Conservation (phyloP, 2,329 filamentous ascomycete genomes). For the Hymenoscyphus fraxineus region DNA sequence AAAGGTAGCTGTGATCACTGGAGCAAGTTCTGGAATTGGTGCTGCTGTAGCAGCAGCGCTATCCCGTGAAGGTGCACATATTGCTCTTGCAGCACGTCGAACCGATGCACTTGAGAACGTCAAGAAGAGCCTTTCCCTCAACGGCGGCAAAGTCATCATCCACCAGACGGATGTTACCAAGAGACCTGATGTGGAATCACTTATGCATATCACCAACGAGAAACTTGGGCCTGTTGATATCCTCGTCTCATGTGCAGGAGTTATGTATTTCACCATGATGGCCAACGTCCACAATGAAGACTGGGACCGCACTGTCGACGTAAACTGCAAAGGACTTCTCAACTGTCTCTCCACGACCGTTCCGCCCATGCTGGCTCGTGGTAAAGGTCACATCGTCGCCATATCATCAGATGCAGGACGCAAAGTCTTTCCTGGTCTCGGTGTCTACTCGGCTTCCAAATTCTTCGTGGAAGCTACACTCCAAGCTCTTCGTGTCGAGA, state of each 20-base stretch:
- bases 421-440: conserved; percentile 76
- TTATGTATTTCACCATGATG: conserved; percentile 92
- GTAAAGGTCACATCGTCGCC: conserved; percentile 69
- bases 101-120: conserved; percentile 64
- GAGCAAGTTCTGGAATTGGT: conserved; percentile 75
- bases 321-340: conserved; percentile 81
- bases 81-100: conserved; percentile 70
- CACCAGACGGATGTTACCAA: conserved; percentile 71
- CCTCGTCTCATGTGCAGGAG: conserved; percentile 74
- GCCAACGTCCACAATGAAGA: conserved; percentile 68
- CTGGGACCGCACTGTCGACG: conserved; percentile 78
- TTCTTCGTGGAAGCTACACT: conserved; percentile 82
- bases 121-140: conserved; percentile 54
- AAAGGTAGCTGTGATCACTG: conserved; percentile 71
- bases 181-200: conserved; percentile 59
- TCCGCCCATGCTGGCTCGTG: conserved; percentile 67
- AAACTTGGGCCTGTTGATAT: conserved; percentile 72
- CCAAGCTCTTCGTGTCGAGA: conserved; percentile 72
- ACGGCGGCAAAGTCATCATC: conserved; percentile 62
- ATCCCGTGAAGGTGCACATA: conserved; percentile 65
- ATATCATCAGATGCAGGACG: conserved; percentile 80
- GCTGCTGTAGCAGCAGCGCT: conserved; percentile 68
- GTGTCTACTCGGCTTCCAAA: conserved; percentile 79
- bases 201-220: conserved; percentile 55
- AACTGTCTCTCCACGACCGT: conserved; percentile 68